Percentiles rank a stretch among this genome's conserved stretches.
These are phyloP conservation scores for Beauveria asiatica DNA, from an alignment of 2,329 filamentous ascomycete species.

Conservation along the genomic window DNA sequence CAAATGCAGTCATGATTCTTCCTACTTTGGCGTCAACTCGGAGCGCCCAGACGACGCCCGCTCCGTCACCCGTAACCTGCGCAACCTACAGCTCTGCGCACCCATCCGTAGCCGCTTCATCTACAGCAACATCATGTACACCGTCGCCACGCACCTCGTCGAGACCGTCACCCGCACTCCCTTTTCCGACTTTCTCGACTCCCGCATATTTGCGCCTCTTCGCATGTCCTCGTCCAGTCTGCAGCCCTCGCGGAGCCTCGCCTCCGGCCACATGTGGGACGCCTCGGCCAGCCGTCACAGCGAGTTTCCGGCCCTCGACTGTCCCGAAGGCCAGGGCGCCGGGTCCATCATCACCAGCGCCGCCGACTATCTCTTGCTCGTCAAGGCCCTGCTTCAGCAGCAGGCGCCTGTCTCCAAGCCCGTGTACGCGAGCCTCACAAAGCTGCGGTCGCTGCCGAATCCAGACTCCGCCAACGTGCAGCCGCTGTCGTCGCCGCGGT, in stretches of 20 bases:
- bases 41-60: conserved; percentile 1
- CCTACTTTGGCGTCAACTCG: conserved; percentile 2
- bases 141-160: conserved; percentile 6
- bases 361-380: conserved; percentile 3
- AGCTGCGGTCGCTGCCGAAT: not conserved
- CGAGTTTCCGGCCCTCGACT: not conserved
- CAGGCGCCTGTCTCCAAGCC: not conserved
- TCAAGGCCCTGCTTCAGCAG: not conserved
- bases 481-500: conserved; percentile 2
- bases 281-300: not conserved
- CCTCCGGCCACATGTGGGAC: conserved; percentile 7
- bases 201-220: conserved; percentile 1
- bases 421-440: not conserved
- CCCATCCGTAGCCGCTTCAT: conserved; percentile 5
- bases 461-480: not conserved
- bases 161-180: not conserved
- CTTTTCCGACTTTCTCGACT: conserved; percentile 4
- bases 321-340: conserved; percentile 4
- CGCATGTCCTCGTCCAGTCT: conserved; percentile 2
- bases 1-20: not conserved
- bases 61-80: conserved; percentile 9
- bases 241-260: not conserved
- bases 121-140: conserved; percentile 11
- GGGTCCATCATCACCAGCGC: conserved; percentile 9
- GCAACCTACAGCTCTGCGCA: conserved; percentile 4